phyloP scores from a whole-genome alignment of 352 stramenopile species.

The Phytopythium montanum region DNA sequence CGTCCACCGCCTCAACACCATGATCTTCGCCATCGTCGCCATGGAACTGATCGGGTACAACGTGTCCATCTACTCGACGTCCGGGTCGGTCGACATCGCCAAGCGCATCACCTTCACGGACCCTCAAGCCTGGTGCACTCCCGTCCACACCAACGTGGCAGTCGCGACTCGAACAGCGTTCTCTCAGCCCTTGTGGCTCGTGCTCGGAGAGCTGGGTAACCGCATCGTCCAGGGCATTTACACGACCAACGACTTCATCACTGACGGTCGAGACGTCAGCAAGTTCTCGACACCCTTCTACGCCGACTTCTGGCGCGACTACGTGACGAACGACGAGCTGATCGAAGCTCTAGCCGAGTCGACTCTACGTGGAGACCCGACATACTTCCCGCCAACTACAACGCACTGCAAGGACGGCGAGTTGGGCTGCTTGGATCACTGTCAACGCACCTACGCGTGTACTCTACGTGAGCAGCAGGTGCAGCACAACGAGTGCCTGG shows the following conservation, averaged over 20 bases:
- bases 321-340: slow-evolving; percentile 7
- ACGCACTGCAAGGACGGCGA: slow-evolving; percentile 9
- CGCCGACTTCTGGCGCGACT: slow-evolving; percentile 35
- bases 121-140: slow-evolving; percentile 2
- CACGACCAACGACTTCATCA: slow-evolving; percentile 19
- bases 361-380: slow-evolving; percentile 8
- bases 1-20: slow-evolving; percentile 18
- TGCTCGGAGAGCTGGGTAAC: slow-evolving; percentile 3
- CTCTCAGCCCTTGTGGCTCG: not conserved
- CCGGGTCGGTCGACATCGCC: not conserved
- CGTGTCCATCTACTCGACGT: slow-evolving; percentile 15
- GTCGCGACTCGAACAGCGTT: not conserved
- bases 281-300: slow-evolving; percentile 10
- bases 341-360: slow-evolving; percentile 11
- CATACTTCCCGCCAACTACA: slow-evolving; percentile 13
- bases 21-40: slow-evolving; percentile 26
- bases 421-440: slow-evolving; percentile 26
- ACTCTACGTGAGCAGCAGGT: slow-evolving; percentile 14
- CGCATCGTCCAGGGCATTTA: slow-evolving; percentile 19
- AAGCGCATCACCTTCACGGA: not conserved
- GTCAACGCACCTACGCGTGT: slow-evolving; percentile 25
- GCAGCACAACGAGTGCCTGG: slow-evolving; percentile 20
- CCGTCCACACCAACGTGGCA: not conserved
- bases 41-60: slow-evolving; percentile 23
- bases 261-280: slow-evolving; percentile 9